A percentile compares a stretch with the other conserved stretches of the same genome.
Evolutionary conservation across 2,329 filamentous ascomycete species (phyloP).

Genomic region (Colletotrichum acutatum): DNA sequence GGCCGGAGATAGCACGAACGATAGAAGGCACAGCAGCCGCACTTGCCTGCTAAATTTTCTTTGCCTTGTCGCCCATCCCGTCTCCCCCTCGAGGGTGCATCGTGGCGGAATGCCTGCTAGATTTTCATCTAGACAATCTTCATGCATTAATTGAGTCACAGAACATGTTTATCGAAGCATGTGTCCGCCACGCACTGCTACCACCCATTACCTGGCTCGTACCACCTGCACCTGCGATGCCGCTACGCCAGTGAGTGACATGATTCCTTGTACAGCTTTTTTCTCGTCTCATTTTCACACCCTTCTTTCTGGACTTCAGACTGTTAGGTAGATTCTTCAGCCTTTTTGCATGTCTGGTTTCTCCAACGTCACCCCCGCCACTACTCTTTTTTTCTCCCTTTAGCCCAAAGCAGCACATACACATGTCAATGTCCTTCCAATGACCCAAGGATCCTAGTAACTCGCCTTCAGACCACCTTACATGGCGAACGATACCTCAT

Average conservation of each 20-base stretch:
- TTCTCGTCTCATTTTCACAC: neutral
- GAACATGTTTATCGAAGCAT: constrained; percentile 24
- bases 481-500: constrained; percentile 23
- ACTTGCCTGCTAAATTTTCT: constrained; percentile 12
- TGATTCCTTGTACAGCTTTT: constrained; percentile 22
- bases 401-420: constrained; percentile 13
- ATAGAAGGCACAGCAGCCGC: neutral
- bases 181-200: constrained; percentile 16
- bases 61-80: neutral
- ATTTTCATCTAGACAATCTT: constrained; percentile 32
- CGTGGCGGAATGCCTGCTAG: constrained; percentile 23
- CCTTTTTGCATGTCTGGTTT: constrained; percentile 10
- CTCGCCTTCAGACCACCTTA: neutral
- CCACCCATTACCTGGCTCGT: constrained; percentile 15
- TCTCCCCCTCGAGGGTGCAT: neutral
- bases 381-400: neutral
- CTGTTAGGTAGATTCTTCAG: neutral
- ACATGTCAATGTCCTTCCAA: constrained; percentile 25
- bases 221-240: constrained; percentile 24
- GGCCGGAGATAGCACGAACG: constrained; percentile 19
- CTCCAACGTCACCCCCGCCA: constrained; percentile 20
- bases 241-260: constrained; percentile 16
- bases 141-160: constrained; percentile 33
- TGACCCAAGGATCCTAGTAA: neutral
- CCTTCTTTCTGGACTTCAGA: constrained; percentile 12